Conservation (phyloP, 2,329 filamentous ascomycete genomes). For the Cladorrhinum sp. region DNA sequence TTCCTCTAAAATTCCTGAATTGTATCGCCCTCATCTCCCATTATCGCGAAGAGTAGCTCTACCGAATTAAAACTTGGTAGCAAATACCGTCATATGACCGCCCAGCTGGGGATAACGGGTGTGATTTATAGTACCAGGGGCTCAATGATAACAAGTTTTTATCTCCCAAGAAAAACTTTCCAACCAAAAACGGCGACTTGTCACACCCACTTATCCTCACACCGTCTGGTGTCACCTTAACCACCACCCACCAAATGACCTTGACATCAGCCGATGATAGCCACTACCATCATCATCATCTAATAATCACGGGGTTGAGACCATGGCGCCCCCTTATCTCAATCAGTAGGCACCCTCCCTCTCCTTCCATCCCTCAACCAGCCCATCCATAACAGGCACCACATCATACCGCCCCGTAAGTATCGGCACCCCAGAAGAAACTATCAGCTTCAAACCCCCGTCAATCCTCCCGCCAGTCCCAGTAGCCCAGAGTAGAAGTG, state of each 20-base stretch:
- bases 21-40: too few relatives aligned
- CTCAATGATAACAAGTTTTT: too few relatives aligned
- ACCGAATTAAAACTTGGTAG: too few relatives aligned
- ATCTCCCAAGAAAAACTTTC: too few relatives aligned
- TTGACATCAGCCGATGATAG: not conserved
- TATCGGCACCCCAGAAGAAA: slow-evolving; percentile 44
- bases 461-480: slow-evolving; percentile 57
- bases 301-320: not conserved
- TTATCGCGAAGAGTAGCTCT: too few relatives aligned
- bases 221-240: not conserved
- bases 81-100: too few relatives aligned
- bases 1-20: too few relatives aligned
- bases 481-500: slow-evolving; percentile 66
- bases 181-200: not conserved
- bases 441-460: slow-evolving; percentile 45
- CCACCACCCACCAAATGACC: not conserved
- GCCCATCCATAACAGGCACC: slow-evolving; percentile 42
- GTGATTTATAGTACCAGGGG: too few relatives aligned
- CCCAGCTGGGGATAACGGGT: too few relatives aligned
- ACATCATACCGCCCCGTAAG: slow-evolving; percentile 43
- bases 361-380: slow-evolving; percentile 43
- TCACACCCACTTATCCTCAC: not conserved
- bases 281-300: not conserved
- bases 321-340: not conserved
- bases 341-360: slow-evolving; percentile 51